Evolutionary conservation across 345 rosid genomes (phyloP), one percentile per base, ranked within the genome.

Genomic region (Litchi chinensis): DNA sequence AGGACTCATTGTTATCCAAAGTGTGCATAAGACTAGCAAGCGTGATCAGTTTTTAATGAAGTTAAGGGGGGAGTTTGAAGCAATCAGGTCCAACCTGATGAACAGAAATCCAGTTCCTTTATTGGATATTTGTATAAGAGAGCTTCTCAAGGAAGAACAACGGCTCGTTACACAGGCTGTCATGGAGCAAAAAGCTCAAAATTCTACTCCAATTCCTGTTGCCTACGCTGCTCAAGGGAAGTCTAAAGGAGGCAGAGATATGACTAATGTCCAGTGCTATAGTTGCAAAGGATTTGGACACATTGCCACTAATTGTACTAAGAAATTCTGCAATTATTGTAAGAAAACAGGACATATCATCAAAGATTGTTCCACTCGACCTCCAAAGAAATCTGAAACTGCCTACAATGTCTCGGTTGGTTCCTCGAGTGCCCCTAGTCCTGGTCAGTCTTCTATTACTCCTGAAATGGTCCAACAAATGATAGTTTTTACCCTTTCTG

Each of bases 391-490:
- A 6, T 44, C 50, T 44, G 3, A 44, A 44, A 44, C 50, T 44
- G 50, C 7, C 50, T 44, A 6, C 3, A 10, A 6, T 44, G 50
- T 10, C 50, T 10, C 50, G 11, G 50, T 10, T 44, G 11, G 50
- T 44, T 10, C 11, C 7, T 44, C 50, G 3, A 6, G 50, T 10
- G 8, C 11, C 11, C 50, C 50, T 10, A 44, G 11, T 44, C 7
- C 8, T 6, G 50, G 50, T 26, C 28, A 10, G 50, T 44, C 50
- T 6, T 6, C 3, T 75, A 48, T 66, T 19, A 40, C 57, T 6
- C n/a, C 6, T 39, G 44, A 26, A 74, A 40, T 63, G 79, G 76
- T 75, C 4, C 48, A 79, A 28, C 44, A 82, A 1, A 75, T 70
- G 70, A 70, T 82, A 4, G 18, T 43, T 13, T 19, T 56, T 3